Percentiles rank a stretch among this genome's conserved stretches.
Evolutionary conservation across 2,329 filamentous ascomycete species (phyloP).

Genomic region (Aspergillus amoenus): DNA sequence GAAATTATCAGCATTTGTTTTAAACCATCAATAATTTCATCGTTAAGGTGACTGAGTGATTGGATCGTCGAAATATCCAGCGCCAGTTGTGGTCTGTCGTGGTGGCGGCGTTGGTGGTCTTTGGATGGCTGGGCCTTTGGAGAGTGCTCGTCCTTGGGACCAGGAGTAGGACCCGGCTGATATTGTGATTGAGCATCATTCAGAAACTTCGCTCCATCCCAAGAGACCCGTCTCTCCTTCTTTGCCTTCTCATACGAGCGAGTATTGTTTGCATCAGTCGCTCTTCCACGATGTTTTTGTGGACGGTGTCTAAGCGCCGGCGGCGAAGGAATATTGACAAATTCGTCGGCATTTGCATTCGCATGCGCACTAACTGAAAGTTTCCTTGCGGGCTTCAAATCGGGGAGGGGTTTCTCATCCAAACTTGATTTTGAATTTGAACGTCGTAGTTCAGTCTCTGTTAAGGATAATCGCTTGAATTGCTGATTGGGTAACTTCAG

Average conservation of each 20-base stretch:
- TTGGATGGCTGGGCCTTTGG: slow-evolving; percentile 20
- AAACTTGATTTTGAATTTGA: slow-evolving; percentile 31
- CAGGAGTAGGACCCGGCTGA: slow-evolving; percentile 9
- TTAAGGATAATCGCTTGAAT: slow-evolving; percentile 40
- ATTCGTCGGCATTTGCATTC: slow-evolving; percentile 24
- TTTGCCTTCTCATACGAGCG: slow-evolving; percentile 25
- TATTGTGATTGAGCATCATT: slow-evolving; percentile 25
- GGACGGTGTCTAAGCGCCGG: slow-evolving; percentile 41
- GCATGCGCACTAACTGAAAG: slow-evolving; percentile 32
- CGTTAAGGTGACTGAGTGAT: slow-evolving; percentile 35
- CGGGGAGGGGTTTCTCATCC: slow-evolving; percentile 33
- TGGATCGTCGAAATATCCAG: slow-evolving; percentile 25
- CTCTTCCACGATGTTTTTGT: slow-evolving; percentile 38
- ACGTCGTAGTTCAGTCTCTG: slow-evolving; percentile 38
- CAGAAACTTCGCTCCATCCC: slow-evolving; percentile 39
- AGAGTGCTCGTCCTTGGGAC: slow-evolving; percentile 14
- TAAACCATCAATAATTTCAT: slow-evolving; percentile 39
- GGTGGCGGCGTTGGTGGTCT: slow-evolving; percentile 19
- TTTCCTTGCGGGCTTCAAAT: slow-evolving; percentile 32
- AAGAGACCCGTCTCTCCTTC: slow-evolving; percentile 36
- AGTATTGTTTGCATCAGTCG: slow-evolving; percentile 21
- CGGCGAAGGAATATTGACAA: slow-evolving; percentile 35
- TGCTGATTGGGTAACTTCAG: slow-evolving; percentile 39
- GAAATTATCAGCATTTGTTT: slow-evolving; percentile 36
- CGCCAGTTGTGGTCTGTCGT: slow-evolving; percentile 8